Evolutionary conservation across 2,329 filamentous ascomycete species (phyloP).

Genomic region (Beauveria sp.): DNA sequence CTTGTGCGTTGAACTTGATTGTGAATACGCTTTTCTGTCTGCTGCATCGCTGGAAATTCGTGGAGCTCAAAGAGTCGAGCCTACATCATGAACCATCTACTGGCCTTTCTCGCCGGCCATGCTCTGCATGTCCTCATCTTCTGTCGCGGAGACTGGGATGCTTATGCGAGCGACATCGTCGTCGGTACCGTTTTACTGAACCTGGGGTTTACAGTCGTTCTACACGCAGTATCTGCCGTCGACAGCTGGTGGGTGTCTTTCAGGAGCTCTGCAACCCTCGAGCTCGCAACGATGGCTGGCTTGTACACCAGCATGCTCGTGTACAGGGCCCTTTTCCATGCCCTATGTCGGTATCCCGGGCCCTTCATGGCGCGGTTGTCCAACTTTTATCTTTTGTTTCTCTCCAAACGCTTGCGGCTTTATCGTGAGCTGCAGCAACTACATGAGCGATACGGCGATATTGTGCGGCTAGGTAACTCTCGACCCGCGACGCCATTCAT

Average conservation of each 20-base stretch:
- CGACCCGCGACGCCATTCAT: slow-evolving; percentile 7
- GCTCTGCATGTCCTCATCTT: slow-evolving; percentile 17
- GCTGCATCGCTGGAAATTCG: too few species aligned
- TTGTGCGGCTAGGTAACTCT: slow-evolving; percentile 20
- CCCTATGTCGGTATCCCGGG: slow-evolving; percentile 21
- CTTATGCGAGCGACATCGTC: slow-evolving; percentile 13
- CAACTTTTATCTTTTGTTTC: slow-evolving; percentile 18
- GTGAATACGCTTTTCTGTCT: too few species aligned
- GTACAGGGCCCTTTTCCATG: slow-evolving; percentile 20
- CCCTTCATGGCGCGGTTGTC: slow-evolving; percentile 21
- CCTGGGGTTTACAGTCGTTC: neutral
- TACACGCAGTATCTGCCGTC: neutral
- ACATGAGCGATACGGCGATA: slow-evolving; percentile 22
- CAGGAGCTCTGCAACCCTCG: neutral
- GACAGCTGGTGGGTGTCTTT: neutral
- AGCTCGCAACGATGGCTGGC: slow-evolving; percentile 6
- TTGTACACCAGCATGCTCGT: slow-evolving; percentile 16
- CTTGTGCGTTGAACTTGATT: too few species aligned
- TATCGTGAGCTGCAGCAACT: slow-evolving; percentile 21
- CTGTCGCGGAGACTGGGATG: slow-evolving; percentile 22
- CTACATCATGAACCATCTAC: neutral
- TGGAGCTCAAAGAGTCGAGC: too few species aligned
- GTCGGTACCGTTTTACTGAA: neutral
- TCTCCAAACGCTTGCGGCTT: slow-evolving; percentile 17
- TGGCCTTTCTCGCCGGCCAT: slow-evolving; percentile 11